Evolutionary conservation across 108 stramenopile genomes (phyloP).

Genomic region (Nitzschia inconspicua): DNA sequence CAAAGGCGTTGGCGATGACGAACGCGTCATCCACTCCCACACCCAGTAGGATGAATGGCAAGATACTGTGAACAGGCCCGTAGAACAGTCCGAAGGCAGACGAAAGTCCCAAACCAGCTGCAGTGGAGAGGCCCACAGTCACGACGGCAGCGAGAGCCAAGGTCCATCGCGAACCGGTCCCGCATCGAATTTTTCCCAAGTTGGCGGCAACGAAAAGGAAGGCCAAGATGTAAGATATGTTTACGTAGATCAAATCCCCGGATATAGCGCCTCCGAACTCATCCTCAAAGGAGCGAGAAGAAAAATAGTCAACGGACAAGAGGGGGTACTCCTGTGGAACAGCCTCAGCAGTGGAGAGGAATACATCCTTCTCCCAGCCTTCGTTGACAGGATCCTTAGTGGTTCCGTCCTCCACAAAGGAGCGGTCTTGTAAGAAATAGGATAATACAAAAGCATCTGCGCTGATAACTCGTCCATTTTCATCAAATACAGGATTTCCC

Average conservation of each 20-base stretch:
- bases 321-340: slow-evolving; percentile 4
- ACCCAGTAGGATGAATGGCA: slow-evolving; percentile 82
- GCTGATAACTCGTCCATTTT: slow-evolving; percentile 20
- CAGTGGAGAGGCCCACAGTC: slow-evolving; percentile 59
- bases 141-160: slow-evolving; percentile 46
- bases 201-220: slow-evolving; percentile 58
- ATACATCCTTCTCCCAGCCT: slow-evolving; percentile 51
- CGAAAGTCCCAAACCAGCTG: slow-evolving; percentile 68
- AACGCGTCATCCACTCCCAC: slow-evolving; percentile 87
- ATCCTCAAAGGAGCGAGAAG: slow-evolving; percentile 57
- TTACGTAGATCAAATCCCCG: slow-evolving; percentile 46
- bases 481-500: slow-evolving; percentile 44
- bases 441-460: slow-evolving; percentile 55
- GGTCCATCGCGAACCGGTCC: slow-evolving; percentile 56
- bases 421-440: slow-evolving; percentile 56
- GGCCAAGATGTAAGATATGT: slow-evolving; percentile 47
- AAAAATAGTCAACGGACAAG: slow-evolving; percentile 39
- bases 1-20: slow-evolving; percentile 74
- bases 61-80: slow-evolving; percentile 71
- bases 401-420: slow-evolving; percentile 29
- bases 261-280: slow-evolving; percentile 72
- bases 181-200: slow-evolving; percentile 48
- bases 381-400: slow-evolving; percentile 45
- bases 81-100: slow-evolving; percentile 60
- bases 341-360: slow-evolving; percentile 17